phyloP scores from a whole-genome alignment of 2,329 filamentous ascomycete genomes.

The Trichophyton rubrum region DNA sequence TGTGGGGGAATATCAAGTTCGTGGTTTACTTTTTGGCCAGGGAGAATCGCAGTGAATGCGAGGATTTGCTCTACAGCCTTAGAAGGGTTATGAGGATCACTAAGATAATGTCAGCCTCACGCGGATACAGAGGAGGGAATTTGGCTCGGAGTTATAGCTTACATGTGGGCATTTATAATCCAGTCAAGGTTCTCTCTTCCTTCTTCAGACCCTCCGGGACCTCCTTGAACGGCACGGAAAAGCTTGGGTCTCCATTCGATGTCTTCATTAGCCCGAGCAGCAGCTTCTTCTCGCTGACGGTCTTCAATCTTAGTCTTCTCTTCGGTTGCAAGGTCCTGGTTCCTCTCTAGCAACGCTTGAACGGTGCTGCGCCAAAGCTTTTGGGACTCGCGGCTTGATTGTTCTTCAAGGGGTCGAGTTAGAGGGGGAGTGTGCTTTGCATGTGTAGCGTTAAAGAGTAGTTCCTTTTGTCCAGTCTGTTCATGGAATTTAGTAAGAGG shows the following conservation, averaged over 20 bases:
- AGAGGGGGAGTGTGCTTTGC: slow-evolving; percentile 63
- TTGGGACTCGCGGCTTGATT: slow-evolving; percentile 82
- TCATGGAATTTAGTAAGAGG: background rate
- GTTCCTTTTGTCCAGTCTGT: slow-evolving; percentile 75
- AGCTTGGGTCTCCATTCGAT: slow-evolving; percentile 80
- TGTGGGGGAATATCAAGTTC: slow-evolving; percentile 47
- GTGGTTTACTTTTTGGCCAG: slow-evolving; percentile 53
- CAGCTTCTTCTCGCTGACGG: slow-evolving; percentile 76
- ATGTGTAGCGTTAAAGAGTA: slow-evolving; percentile 75
- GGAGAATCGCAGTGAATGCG: slow-evolving; percentile 70
- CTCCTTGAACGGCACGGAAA: slow-evolving; percentile 63
- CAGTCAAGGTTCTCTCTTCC: slow-evolving; percentile 13
- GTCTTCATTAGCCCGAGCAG: slow-evolving; percentile 61
- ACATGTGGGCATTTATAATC: slow-evolving; percentile 47
- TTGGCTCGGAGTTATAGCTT: slow-evolving; percentile 21
- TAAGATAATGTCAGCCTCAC: slow-evolving; percentile 18
- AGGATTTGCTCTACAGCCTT: slow-evolving; percentile 71
- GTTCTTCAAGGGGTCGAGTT: slow-evolving; percentile 68
- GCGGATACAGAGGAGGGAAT: background rate
- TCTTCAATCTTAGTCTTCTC: slow-evolving; percentile 97
- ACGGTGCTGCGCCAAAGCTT: slow-evolving; percentile 73
- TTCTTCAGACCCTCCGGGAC: slow-evolving; percentile 58
- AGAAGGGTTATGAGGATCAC: slow-evolving; percentile 52
- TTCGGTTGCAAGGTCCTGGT: slow-evolving; percentile 80
- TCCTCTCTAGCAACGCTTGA: slow-evolving; percentile 66